These are phyloP conservation scores for Verticillium longisporum DNA, from an alignment of 2,329 filamentous ascomycete species.

Conservation along the genomic window DNA sequence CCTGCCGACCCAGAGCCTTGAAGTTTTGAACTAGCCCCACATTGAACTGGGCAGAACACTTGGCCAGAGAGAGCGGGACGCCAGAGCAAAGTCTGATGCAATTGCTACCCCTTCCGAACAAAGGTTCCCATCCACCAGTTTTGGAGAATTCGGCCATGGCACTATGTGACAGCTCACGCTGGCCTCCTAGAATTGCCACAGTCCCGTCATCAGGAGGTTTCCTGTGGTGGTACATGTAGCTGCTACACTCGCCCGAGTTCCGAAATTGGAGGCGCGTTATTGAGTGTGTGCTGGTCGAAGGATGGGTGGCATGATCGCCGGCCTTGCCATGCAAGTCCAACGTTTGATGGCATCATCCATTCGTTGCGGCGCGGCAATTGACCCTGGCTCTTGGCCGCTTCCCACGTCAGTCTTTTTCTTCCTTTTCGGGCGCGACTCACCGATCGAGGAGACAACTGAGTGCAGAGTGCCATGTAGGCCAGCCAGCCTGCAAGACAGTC, in stretches of 20 bases:
- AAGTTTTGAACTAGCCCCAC: background rate
- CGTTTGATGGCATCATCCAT: background rate
- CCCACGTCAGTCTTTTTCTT: background rate
- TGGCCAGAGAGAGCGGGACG: background rate
- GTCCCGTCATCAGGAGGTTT: background rate
- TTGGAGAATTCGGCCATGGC: too few species aligned
- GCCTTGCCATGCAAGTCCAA: background rate
- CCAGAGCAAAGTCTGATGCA: background rate
- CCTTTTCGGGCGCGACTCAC: background rate
- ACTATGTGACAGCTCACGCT: background rate
- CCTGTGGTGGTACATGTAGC: background rate
- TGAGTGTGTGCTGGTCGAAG: background rate
- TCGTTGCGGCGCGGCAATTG: background rate
- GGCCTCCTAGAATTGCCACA: background rate
- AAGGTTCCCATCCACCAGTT: background rate
- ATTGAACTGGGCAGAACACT: background rate
- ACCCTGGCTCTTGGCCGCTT: background rate
- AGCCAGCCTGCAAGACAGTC: background rate
- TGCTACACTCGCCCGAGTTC: background rate
- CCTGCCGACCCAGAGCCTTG: background rate
- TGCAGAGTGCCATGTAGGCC: background rate
- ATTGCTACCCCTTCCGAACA: background rate
- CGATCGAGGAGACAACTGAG: background rate
- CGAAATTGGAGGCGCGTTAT: background rate
- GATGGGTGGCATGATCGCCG: background rate